phyloP scores from a whole-genome alignment of 2,329 filamentous ascomycete species.

The Aureobasidium uvarum region DNA sequence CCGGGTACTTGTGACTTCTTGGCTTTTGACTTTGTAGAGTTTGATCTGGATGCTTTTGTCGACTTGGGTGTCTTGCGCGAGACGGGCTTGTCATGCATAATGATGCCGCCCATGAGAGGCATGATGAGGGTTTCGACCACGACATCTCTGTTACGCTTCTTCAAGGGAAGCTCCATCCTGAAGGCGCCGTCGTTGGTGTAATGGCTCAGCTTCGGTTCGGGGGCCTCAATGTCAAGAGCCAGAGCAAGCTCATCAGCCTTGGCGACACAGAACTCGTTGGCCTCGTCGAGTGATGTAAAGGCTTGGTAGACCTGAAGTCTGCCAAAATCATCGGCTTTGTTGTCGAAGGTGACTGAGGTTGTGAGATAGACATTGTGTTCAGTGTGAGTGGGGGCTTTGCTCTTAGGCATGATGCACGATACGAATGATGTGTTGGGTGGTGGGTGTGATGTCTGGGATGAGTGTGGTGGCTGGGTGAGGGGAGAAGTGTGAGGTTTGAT shows the following conservation, averaged over 20 bases:
- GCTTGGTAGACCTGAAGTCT: conserved; percentile 21
- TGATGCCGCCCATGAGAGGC: conserved; percentile 14
- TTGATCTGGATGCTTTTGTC: background rate
- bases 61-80: background rate
- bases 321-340: background rate
- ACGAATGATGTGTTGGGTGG: background rate
- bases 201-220: background rate
- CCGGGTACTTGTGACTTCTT: background rate
- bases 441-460: background rate
- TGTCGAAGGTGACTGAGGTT: background rate
- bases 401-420: conserved; percentile 9
- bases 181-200: background rate
- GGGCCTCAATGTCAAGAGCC: background rate
- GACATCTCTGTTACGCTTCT: background rate
- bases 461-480: background rate
- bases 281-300: conserved; percentile 17
- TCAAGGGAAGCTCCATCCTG: background rate
- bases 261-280: conserved; percentile 11
- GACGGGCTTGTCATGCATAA: background rate
- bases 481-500: too few relatives aligned
- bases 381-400: background rate
- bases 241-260: conserved; percentile 7
- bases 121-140: conserved; percentile 2
- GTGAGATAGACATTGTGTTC: conserved; percentile 23
- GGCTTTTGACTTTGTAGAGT: background rate